Percentiles rank a stretch among this genome's conserved stretches.
Evolutionary conservation across 805 yeast genomes (phyloP).

Genomic region (Yamadazyma sp.): DNA sequence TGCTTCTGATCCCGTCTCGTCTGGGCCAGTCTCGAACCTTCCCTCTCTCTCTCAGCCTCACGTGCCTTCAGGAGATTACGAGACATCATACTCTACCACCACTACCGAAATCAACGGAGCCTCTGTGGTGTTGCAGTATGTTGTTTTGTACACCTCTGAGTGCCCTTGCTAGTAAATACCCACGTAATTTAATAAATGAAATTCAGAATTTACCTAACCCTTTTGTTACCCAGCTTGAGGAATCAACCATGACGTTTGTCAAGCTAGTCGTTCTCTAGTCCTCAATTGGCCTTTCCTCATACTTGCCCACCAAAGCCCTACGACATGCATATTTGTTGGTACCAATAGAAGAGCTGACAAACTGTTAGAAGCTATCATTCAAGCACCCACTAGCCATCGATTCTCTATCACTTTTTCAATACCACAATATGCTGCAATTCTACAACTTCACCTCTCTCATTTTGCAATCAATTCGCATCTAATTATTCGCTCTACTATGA

Average conservation of each 20-base stretch:
- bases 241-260: too few species aligned
- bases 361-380: too few species aligned
- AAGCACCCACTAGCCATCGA: too few species aligned
- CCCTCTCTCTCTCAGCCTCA: slow-evolving; percentile 11
- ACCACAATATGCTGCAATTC: too few species aligned
- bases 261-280: neutral
- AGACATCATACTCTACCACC: slow-evolving; percentile 21
- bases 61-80: slow-evolving; percentile 24
- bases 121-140: slow-evolving; percentile 24
- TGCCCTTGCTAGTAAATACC: slow-evolving; percentile 15
- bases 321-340: too few species aligned
- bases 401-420: too few species aligned
- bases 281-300: too few species aligned
- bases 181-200: neutral
- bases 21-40: neutral
- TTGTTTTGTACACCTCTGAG: slow-evolving; percentile 22
- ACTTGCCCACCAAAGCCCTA: too few species aligned
- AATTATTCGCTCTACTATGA: neutral
- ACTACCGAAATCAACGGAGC: slow-evolving; percentile 23
- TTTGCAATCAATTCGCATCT: slow-evolving; percentile 3
- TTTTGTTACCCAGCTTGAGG: too few species aligned
- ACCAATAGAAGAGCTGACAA: too few species aligned
- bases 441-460: too few species aligned
- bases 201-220: too few species aligned
- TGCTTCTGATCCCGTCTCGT: neutral